Evolutionary conservation across 2,329 filamentous ascomycete genomes (phyloP).

Genomic region (Nemania sp.): DNA sequence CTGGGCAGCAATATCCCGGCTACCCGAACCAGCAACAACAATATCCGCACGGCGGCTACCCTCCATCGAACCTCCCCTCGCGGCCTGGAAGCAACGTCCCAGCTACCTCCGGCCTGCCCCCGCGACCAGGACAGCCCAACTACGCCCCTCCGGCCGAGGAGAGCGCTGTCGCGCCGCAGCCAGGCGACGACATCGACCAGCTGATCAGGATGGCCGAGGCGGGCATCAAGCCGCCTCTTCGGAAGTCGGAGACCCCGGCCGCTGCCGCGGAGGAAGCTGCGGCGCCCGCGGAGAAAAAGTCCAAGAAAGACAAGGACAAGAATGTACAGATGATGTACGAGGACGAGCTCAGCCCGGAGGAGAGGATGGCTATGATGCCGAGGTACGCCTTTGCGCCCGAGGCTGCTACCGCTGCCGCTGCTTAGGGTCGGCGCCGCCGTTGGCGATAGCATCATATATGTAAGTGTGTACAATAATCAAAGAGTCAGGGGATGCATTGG

Average conservation of each 20-base stretch:
- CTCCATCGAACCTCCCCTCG: slow-evolving; percentile 49
- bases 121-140: slow-evolving; percentile 46
- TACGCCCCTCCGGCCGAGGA: slow-evolving; percentile 52
- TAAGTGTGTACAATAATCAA: slow-evolving; percentile 10
- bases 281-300: slow-evolving; percentile 66
- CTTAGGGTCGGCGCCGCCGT: no score
- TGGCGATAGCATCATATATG: background rate
- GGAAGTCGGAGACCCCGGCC: slow-evolving; percentile 42
- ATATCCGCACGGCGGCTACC: slow-evolving; percentile 45
- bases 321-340: slow-evolving; percentile 77
- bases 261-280: slow-evolving; percentile 47
- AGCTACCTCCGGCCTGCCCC: slow-evolving; percentile 48
- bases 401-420: slow-evolving; percentile 23
- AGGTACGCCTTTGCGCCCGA: slow-evolving; percentile 71
- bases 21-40: slow-evolving; percentile 47
- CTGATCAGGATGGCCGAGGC: slow-evolving; percentile 67
- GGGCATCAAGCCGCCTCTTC: slow-evolving; percentile 55
- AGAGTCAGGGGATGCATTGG: background rate
- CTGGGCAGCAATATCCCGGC: slow-evolving; percentile 42
- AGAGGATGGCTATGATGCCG: slow-evolving; percentile 79
- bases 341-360: slow-evolving; percentile 81
- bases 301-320: slow-evolving; percentile 69
- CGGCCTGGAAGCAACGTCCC: slow-evolving; percentile 48
- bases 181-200: slow-evolving; percentile 66
- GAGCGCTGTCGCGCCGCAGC: slow-evolving; percentile 47